Percentiles rank a stretch among this genome's conserved stretches.
Evolutionary conservation across 805 yeast species (phyloP).

Genomic region (Alloascoidea africana): DNA sequence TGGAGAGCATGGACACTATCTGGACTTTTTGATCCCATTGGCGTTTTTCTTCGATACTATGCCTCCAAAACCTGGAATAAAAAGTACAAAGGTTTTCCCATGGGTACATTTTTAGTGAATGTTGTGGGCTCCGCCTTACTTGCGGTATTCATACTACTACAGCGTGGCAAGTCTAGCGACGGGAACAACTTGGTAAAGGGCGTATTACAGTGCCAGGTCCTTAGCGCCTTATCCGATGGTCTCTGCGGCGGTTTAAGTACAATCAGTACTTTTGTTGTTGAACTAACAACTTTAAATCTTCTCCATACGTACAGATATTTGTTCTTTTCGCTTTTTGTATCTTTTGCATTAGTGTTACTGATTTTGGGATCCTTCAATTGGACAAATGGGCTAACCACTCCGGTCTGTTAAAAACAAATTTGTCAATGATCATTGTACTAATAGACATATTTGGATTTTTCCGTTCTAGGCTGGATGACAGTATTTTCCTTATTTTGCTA

Average conservation of each 20-base stretch:
- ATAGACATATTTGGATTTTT: too few relatives aligned
- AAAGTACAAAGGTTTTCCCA: slow-evolving; percentile 28
- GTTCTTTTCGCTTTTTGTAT: slow-evolving; percentile 24
- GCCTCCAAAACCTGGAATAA: slow-evolving; percentile 35
- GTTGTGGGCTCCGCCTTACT: slow-evolving; percentile 28
- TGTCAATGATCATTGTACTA: too few relatives aligned
- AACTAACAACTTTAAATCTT: slow-evolving; percentile 27
- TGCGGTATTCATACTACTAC: slow-evolving; percentile 26
- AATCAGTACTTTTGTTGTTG: slow-evolving; percentile 64
- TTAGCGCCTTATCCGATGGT: slow-evolving; percentile 44
- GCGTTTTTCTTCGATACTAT: slow-evolving; percentile 42
- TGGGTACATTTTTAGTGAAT: slow-evolving; percentile 38
- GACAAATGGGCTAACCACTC: slow-evolving; percentile 31
- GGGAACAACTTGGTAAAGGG: slow-evolving; percentile 12
- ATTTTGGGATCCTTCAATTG: slow-evolving; percentile 62
- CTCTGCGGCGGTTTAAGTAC: slow-evolving; percentile 63
- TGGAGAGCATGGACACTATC: slow-evolving; percentile 65
- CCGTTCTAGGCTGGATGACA: too few relatives aligned
- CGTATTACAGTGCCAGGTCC: slow-evolving; percentile 29
- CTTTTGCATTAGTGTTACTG: slow-evolving; percentile 37
- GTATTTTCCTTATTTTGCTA: too few relatives aligned
- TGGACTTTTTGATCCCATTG: slow-evolving; percentile 57
- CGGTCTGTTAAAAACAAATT: slow-evolving; percentile 18
- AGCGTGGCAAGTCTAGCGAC: slow-evolving; percentile 23
- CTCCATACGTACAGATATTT: slow-evolving; percentile 35